These are phyloP conservation scores for Paracorniculantispora psalliotae DNA, from an alignment of 2,329 filamentous ascomycete genomes.

Conservation along the genomic window DNA sequence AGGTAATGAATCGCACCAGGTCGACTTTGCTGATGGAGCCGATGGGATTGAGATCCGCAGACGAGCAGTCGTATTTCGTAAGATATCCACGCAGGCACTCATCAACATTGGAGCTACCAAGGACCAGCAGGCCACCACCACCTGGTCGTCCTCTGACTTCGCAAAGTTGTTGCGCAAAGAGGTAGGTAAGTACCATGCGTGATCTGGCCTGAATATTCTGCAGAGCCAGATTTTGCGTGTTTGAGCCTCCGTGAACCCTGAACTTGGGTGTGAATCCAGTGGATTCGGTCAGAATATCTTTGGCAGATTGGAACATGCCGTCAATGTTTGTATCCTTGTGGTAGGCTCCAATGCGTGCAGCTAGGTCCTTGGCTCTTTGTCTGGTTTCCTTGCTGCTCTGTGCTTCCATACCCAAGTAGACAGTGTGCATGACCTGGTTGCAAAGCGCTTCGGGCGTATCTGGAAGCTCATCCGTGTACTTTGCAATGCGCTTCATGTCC, in stretches of 20 bases:
- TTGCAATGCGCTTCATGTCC: slow-evolving; percentile 24
- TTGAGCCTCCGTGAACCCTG: slow-evolving; percentile 53
- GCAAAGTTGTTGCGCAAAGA: slow-evolving; percentile 43
- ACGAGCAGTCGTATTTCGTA: slow-evolving; percentile 35
- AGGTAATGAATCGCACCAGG: slow-evolving; percentile 59
- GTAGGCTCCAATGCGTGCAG: slow-evolving; percentile 60
- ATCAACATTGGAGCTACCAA: slow-evolving; percentile 26
- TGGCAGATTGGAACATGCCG: slow-evolving; percentile 55
- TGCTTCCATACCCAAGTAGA: slow-evolving; percentile 63
- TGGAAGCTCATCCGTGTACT: slow-evolving; percentile 39
- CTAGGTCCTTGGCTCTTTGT: slow-evolving; percentile 57
- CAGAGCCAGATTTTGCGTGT: slow-evolving; percentile 56
- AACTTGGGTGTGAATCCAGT: slow-evolving; percentile 47
- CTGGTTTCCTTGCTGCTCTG: slow-evolving; percentile 64
- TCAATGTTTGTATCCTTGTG: slow-evolving; percentile 74
- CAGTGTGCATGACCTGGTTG: slow-evolving; percentile 33
- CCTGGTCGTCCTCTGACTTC: slow-evolving; percentile 20
- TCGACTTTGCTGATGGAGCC: slow-evolving; percentile 50
- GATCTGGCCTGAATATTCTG: slow-evolving; percentile 64
- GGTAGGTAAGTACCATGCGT: slow-evolving; percentile 59
- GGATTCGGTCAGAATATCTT: slow-evolving; percentile 52
- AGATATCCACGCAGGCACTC: slow-evolving; percentile 19
- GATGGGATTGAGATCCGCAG: slow-evolving; percentile 36
- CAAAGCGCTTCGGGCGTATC: slow-evolving; percentile 52
- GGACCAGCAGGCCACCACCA: slow-evolving; percentile 23